phyloP scores from a whole-genome alignment of 2,329 filamentous ascomycete species.

The Monosporascus sp. region DNA sequence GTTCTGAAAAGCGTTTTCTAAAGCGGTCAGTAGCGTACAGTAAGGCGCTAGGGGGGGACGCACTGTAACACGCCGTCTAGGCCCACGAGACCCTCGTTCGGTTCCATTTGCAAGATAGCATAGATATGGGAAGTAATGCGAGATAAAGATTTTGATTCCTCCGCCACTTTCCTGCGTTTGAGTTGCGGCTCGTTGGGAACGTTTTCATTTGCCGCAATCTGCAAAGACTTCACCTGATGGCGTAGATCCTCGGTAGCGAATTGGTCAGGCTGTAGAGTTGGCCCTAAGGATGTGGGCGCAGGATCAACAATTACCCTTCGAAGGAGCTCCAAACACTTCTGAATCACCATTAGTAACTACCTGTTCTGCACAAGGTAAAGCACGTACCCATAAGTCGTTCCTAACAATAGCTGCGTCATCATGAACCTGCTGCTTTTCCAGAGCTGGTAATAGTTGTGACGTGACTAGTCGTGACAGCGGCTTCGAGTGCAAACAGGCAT shows the following conservation, averaged over 20 bases:
- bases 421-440: slow-evolving; percentile 31
- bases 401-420: slow-evolving; percentile 26
- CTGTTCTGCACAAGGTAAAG: background rate
- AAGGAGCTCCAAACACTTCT: slow-evolving; percentile 28
- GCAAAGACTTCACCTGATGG: slow-evolving; percentile 16
- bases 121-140: slow-evolving; percentile 19
- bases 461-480: slow-evolving; percentile 35
- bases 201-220: slow-evolving; percentile 5
- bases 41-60: slow-evolving; percentile 21
- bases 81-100: slow-evolving; percentile 19
- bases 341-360: slow-evolving; percentile 14
- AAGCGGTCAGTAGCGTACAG: slow-evolving; percentile 23
- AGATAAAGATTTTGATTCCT: slow-evolving; percentile 14
- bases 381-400: slow-evolving; percentile 39
- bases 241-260: slow-evolving; percentile 22
- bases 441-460: slow-evolving; percentile 39
- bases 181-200: slow-evolving; percentile 14
- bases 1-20: slow-evolving; percentile 38
- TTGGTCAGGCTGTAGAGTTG: slow-evolving; percentile 13
- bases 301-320: slow-evolving; percentile 17
- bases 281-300: slow-evolving; percentile 12
- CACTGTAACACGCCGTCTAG: slow-evolving; percentile 42
- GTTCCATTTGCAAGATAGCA: slow-evolving; percentile 23
- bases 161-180: slow-evolving; percentile 28
- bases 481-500: slow-evolving; percentile 26